A percentile compares a stretch with the other conserved stretches of the same genome.
Conservation (phyloP, 2,329 filamentous ascomycete species). For the Phyllosticta capitalensis region DNA sequence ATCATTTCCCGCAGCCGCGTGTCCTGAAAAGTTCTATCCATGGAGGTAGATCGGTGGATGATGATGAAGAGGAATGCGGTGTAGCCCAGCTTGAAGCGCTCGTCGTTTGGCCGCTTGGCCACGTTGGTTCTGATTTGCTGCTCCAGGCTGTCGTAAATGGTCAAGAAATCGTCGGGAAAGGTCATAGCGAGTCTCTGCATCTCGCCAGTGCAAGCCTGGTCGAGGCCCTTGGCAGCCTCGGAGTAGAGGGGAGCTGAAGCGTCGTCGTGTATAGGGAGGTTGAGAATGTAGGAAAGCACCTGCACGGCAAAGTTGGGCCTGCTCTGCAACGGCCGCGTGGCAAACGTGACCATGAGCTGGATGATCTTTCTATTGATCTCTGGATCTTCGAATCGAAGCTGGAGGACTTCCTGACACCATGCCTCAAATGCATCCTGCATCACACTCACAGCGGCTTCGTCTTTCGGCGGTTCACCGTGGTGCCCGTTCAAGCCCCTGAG, state of each 20-base stretch:
- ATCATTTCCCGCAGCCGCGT: slow-evolving; percentile 68
- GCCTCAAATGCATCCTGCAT: slow-evolving; percentile 57
- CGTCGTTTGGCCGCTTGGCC: slow-evolving; percentile 61
- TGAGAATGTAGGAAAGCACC: slow-evolving; percentile 82
- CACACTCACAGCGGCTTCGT: slow-evolving; percentile 44
- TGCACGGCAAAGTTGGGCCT: slow-evolving; percentile 76
- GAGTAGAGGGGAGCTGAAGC: slow-evolving; percentile 65
- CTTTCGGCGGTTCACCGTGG: slow-evolving; percentile 44
- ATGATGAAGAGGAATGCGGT: slow-evolving; percentile 91
- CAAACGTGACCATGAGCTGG: slow-evolving; percentile 75
- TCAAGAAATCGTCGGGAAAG: slow-evolving; percentile 82
- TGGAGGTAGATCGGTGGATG: slow-evolving; percentile 69
- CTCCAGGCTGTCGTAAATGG: slow-evolving; percentile 75
- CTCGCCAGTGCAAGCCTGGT: slow-evolving; percentile 75
- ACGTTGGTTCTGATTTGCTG: slow-evolving; percentile 73
- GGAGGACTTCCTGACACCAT: slow-evolving; percentile 65
- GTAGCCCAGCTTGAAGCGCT: slow-evolving; percentile 76
- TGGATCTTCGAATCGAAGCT: slow-evolving; percentile 70
- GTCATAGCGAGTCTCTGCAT: slow-evolving; percentile 80
- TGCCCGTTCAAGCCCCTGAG: slow-evolving; percentile 59
- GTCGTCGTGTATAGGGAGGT: slow-evolving; percentile 67
- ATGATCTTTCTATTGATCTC: slow-evolving; percentile 72
- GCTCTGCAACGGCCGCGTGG: slow-evolving; percentile 67
- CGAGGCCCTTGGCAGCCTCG: slow-evolving; percentile 82
- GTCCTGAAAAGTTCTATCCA: slow-evolving; percentile 63